phyloP scores from a whole-genome alignment of 148 eudicot genomes.

The Chenopodium suecicum region DNA sequence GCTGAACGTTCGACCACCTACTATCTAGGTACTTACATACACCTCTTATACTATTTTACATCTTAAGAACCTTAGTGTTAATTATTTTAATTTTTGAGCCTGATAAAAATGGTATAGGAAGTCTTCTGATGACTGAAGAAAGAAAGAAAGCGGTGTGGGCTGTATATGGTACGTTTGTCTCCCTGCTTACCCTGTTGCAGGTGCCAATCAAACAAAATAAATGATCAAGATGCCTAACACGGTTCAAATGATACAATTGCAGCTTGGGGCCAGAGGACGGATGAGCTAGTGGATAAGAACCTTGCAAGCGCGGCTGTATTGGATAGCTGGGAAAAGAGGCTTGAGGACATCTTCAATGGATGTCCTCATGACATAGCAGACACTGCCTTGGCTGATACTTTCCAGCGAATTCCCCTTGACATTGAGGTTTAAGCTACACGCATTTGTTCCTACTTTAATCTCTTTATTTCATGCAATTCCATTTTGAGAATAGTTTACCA shows the following conservation, averaged over 20 bases:
- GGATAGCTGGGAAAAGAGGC: constrained; percentile 58
- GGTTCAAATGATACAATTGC: neutral
- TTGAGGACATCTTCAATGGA: constrained; percentile 49
- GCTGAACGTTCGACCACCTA: constrained; percentile 49
- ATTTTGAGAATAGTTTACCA: neutral
- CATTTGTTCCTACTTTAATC: no score
- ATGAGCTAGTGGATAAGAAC: constrained; percentile 57
- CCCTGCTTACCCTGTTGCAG: neutral
- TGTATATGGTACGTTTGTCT: constrained; percentile 44
- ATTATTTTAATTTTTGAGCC: neutral
- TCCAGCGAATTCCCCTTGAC: constrained; percentile 53
- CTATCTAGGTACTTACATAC: constrained; percentile 39
- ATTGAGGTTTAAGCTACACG: constrained; percentile 36
- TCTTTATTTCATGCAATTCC: no score
- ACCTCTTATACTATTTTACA: neutral
- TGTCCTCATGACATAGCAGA: constrained; percentile 53
- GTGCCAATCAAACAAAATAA: no score
- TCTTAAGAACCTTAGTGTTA: neutral
- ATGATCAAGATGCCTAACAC: no score
- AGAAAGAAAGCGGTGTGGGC: constrained; percentile 63
- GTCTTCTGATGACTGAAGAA: constrained; percentile 53
- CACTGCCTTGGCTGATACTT: constrained; percentile 52
- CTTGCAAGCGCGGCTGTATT: constrained; percentile 27
- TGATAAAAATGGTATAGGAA: constrained; percentile 34
- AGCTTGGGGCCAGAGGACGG: constrained; percentile 64